phyloP scores from a whole-genome alignment of 352 stramenopile genomes.

The Phytopythium chamaehyphon region DNA sequence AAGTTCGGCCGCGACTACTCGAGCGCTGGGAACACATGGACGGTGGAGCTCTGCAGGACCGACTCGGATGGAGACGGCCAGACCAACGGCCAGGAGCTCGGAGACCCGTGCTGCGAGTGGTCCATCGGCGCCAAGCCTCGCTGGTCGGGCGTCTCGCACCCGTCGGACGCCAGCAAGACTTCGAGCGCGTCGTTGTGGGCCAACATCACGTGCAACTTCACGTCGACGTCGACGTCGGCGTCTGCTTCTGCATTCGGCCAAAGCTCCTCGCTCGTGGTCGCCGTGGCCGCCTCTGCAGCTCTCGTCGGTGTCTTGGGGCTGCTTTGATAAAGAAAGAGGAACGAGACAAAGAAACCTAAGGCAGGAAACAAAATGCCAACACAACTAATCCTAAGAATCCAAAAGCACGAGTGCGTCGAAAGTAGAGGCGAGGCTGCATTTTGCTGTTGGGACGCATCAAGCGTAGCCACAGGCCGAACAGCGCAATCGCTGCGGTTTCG shows the following conservation, averaged over 20 bases:
- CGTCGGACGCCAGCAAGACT: constrained; percentile 13
- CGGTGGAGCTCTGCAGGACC: constrained; percentile 16
- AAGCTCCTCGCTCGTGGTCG: too few relatives aligned
- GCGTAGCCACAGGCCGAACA: too few relatives aligned
- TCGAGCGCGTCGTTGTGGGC: constrained; percentile 24
- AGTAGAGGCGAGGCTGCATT: too few relatives aligned
- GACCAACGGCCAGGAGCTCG: constrained; percentile 51
- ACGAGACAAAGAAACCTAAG: too few relatives aligned
- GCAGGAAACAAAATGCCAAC: too few relatives aligned
- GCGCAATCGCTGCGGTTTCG: too few relatives aligned
- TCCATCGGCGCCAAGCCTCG: constrained; percentile 1
- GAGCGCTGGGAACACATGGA: constrained; percentile 30
- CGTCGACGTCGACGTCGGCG: not conserved
- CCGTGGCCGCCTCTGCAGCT: not conserved
- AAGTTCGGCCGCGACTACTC: constrained; percentile 31
- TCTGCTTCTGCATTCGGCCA: not conserved
- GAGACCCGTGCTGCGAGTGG: constrained; percentile 39
- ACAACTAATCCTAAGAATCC: too few relatives aligned
- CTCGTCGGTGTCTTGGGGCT: not conserved
- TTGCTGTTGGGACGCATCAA: too few relatives aligned
- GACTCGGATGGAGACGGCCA: constrained; percentile 35
- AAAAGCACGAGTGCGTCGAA: too few relatives aligned
- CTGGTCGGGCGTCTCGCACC: constrained; percentile 23
- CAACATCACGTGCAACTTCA: constrained; percentile 6
- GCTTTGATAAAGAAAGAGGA: too few relatives aligned